A percentile compares a stretch with the other conserved stretches of the same genome.
These are phyloP conservation scores for Wickerhamiella shivajii DNA, from an alignment of 805 yeast species.

Conservation along the genomic window DNA sequence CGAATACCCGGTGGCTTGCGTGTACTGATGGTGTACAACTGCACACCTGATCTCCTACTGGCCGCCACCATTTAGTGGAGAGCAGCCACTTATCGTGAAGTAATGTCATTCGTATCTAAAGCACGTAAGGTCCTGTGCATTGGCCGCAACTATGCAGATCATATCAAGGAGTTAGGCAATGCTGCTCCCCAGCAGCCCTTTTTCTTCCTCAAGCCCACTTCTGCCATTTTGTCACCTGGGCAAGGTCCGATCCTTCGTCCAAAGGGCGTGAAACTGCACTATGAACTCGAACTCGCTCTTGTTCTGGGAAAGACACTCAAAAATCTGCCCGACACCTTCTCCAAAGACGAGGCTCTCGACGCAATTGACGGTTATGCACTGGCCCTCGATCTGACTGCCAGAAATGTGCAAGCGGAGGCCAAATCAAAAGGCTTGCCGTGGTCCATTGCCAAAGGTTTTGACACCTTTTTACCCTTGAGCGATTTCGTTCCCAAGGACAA, in stretches of 20 bases:
- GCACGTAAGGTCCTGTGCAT: conserved; percentile 70
- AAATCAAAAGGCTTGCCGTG: conserved; percentile 91
- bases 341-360: conserved; percentile 53
- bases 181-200: conserved; percentile 74
- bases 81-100: no score
- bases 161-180: conserved; percentile 78
- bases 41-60: no score
- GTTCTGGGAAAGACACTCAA: conserved; percentile 49
- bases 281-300: conserved; percentile 86
- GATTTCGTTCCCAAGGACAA: conserved; percentile 47
- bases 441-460: conserved; percentile 94
- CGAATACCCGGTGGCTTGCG: no score
- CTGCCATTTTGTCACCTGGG: conserved; percentile 51
- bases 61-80: no score
- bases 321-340: conserved; percentile 42
- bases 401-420: conserved; percentile 91
- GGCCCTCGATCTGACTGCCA: conserved; percentile 87
- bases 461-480: conserved; percentile 86
- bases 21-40: no score
- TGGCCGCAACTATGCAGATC: conserved; percentile 96
- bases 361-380: conserved; percentile 77
- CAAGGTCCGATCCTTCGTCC: conserved; percentile 77
- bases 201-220: conserved; percentile 80
- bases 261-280: conserved; percentile 64
- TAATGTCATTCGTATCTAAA: conserved; percentile 13